A percentile compares a stretch with the other conserved stretches of the same genome.
Evolutionary conservation across 768 basidiomycete species (phyloP).

Genomic region (Panellus pusillus): DNA sequence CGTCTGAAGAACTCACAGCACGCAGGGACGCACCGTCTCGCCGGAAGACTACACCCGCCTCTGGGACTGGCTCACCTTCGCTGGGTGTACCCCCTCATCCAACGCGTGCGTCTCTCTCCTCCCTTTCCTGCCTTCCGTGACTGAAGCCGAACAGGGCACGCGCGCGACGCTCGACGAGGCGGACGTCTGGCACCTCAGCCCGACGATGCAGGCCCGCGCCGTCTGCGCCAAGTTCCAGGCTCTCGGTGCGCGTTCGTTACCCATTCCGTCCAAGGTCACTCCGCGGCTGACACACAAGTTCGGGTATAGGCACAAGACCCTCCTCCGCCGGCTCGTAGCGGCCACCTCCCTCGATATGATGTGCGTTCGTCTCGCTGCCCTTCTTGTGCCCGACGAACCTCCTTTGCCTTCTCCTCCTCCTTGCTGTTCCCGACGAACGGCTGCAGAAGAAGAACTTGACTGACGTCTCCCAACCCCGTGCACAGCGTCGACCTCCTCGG

Average conservation of each 20-base stretch:
- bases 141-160: conserved; percentile 36
- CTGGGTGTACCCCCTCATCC: conserved; percentile 68
- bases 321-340: neutral
- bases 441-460: too few species aligned
- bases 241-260: too few species aligned
- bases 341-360: neutral
- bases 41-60: conserved; percentile 78
- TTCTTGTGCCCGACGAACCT: too few species aligned
- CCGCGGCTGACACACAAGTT: too few species aligned
- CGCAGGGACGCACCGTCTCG: conserved; percentile 51
- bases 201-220: conserved; percentile 63
- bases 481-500: neutral
- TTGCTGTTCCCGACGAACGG: too few species aligned
- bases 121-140: too few species aligned
- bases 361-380: neutral
- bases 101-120: conserved; percentile 32
- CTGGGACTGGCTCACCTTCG: conserved; percentile 68
- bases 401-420: too few species aligned
- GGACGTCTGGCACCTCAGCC: conserved; percentile 72
- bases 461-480: too few species aligned
- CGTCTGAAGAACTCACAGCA: neutral
- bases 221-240: conserved; percentile 51
- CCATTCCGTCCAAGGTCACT: too few species aligned
- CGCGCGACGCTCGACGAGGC: conserved; percentile 60
- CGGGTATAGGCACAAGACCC: neutral